Evolutionary conservation across 106 monocot genomes (phyloP), one percentile per base, ranked within the genome.

Genomic region (Acorus gramineus): DNA sequence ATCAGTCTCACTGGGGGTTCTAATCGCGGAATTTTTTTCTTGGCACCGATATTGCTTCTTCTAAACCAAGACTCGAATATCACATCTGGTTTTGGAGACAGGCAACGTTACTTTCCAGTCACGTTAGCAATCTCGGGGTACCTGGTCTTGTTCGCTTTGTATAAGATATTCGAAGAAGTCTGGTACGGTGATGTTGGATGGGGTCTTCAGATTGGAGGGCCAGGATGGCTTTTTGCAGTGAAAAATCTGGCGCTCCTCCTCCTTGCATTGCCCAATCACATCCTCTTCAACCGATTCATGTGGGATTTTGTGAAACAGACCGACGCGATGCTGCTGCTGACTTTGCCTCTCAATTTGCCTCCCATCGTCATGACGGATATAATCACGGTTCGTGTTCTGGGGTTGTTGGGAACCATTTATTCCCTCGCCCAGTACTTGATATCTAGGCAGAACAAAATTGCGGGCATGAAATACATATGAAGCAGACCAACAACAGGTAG

Each of bases 241-340:
- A 98, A 98, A 42, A 98, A 98, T 68, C 68, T 51, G 42, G 98
- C 92, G n/a, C 81, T 98, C 54, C 78, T 98, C n/a, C 56, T 92
- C 43, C 81, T 92, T 42, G 92, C 98, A 2, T 77, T 89, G 49
- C 98, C 98, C 44, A 98, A 98, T 53, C 92, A 98, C 65, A 98
- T 98, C 55, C 88, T 98, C 3, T 89, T 98, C 74, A 98, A 92
- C 61, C 73, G 98, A n/a, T 98, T 98, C 69, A 92, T 98, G 92
- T 98, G 98, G 98, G 98, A 98, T 68, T 92, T 88, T 74, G 88
- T 92, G 55, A 98, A 92, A 59, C 98, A 98, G 69, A 88, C 92
- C n/a, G 98, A 92, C 68, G 55, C 73, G 3, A 74, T 83, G 63
- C 55, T 98, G 63, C 73, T 98, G 28, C 75, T 98, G 59, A 98